phyloP scores from a whole-genome alignment of 108 stramenopile species.

The Nannochloropsis gaditana region DNA sequence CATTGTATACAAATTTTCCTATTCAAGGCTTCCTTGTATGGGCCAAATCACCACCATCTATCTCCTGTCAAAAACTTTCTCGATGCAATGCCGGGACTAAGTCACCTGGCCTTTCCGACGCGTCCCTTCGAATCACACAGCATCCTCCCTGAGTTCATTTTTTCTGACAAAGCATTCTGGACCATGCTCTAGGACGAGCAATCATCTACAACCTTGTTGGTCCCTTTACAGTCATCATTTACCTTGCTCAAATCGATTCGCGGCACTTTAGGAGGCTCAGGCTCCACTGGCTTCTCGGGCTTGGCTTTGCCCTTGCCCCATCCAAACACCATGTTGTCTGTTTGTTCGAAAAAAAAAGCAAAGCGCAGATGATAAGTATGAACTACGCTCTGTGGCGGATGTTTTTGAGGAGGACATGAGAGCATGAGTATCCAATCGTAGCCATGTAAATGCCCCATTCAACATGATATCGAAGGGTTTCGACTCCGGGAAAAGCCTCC shows the following conservation, averaged over 20 bases:
- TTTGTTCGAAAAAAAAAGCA: neutral
- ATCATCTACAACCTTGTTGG: neutral
- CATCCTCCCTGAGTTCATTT: neutral
- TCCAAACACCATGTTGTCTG: neutral
- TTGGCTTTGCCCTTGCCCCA: constrained; percentile 10
- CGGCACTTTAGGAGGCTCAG: neutral
- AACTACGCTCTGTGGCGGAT: no score
- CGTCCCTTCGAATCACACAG: neutral
- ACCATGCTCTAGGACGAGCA: no score
- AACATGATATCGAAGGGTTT: no score
- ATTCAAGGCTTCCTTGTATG: neutral
- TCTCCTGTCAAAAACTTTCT: neutral
- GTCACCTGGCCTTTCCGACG: neutral
- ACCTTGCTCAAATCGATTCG: constrained; percentile 4
- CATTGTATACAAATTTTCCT: neutral
- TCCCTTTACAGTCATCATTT: neutral
- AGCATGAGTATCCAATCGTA: no score
- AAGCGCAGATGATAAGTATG: no score
- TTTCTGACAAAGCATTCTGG: neutral
- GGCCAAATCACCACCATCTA: neutral
- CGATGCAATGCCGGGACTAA: neutral
- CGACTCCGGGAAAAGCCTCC: no score
- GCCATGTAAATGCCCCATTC: no score
- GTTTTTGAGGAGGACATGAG: no score
- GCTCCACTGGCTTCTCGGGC: neutral